Evolutionary conservation across 2,329 filamentous ascomycete genomes (phyloP).

Genomic region (Aspergillus arachidicola): DNA sequence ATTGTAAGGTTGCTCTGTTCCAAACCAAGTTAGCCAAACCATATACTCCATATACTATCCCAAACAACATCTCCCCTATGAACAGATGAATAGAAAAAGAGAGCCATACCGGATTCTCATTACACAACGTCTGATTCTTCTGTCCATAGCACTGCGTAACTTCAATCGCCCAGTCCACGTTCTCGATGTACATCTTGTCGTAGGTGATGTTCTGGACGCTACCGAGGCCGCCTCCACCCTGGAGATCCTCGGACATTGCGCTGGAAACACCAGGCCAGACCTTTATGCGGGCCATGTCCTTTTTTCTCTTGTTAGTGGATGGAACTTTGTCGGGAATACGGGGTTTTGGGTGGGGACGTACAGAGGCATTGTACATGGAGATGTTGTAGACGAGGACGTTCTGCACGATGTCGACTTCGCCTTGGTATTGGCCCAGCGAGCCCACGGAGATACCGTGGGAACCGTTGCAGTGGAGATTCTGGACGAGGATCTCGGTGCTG

Average conservation of each 20-base stretch:
- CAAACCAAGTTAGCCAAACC: background rate
- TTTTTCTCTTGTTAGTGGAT: slow-evolving; percentile 27
- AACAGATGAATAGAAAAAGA: background rate
- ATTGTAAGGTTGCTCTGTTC: slow-evolving; percentile 53
- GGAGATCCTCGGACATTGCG: slow-evolving; percentile 61
- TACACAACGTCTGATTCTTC: slow-evolving; percentile 63
- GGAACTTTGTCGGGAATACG: slow-evolving; percentile 38
- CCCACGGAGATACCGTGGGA: slow-evolving; percentile 75
- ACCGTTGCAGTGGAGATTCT: slow-evolving; percentile 68
- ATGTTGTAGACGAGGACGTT: slow-evolving; percentile 68
- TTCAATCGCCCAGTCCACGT: slow-evolving; percentile 67
- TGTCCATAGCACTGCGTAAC: slow-evolving; percentile 69
- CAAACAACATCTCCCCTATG: background rate
- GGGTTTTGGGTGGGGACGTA: slow-evolving; percentile 17
- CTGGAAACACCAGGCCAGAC: slow-evolving; percentile 66
- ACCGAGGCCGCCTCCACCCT: slow-evolving; percentile 67
- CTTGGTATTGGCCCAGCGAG: slow-evolving; percentile 68
- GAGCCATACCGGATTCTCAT: slow-evolving; percentile 54
- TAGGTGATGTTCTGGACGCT: slow-evolving; percentile 69
- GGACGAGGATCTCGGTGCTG: slow-evolving; percentile 67
- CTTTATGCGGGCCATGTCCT: slow-evolving; percentile 72
- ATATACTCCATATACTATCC: background rate
- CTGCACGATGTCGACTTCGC: slow-evolving; percentile 67
- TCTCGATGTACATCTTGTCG: slow-evolving; percentile 60
- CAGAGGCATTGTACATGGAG: slow-evolving; percentile 58